These are phyloP conservation scores for Zygotorulaspora chibaensis DNA, from an alignment of 805 yeast genomes.

Conservation along the genomic window DNA sequence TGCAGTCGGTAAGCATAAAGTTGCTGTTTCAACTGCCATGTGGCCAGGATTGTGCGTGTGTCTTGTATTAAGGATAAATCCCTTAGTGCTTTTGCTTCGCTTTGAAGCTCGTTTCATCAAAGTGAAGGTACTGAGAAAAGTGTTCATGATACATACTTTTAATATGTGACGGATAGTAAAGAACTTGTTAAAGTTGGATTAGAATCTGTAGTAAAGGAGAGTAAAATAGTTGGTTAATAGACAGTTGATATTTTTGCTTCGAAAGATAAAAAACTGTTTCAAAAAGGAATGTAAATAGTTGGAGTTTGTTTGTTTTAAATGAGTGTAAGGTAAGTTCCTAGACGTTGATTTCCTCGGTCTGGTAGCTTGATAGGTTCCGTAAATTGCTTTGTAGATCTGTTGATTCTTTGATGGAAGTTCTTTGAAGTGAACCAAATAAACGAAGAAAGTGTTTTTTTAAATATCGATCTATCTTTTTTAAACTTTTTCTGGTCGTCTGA, in stretches of 20 bases:
- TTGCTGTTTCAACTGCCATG: no score
- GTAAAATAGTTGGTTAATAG: conserved; percentile 21
- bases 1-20: background rate
- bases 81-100: background rate
- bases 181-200: background rate
- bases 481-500: background rate
- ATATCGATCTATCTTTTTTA: background rate
- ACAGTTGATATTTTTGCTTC: conserved; percentile 7
- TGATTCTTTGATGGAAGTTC: conserved; percentile 1
- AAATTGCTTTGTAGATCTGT: background rate
- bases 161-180: conserved; percentile 1
- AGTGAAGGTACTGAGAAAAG: background rate
- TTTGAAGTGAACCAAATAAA: background rate
- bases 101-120: background rate
- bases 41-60: no score
- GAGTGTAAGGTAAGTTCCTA: conserved; percentile 9
- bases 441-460: background rate
- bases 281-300: conserved; percentile 38
- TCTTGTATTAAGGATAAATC: no score
- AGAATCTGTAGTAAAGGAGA: conserved; percentile 12
- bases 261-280: conserved; percentile 2
- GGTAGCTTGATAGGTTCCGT: background rate
- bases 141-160: conserved; percentile 7
- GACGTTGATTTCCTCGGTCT: background rate
- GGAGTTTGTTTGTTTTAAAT: conserved; percentile 18